Base-by-base conservation (phyloP, 306 rosid genomes). In the Quercus parvula region DNA sequence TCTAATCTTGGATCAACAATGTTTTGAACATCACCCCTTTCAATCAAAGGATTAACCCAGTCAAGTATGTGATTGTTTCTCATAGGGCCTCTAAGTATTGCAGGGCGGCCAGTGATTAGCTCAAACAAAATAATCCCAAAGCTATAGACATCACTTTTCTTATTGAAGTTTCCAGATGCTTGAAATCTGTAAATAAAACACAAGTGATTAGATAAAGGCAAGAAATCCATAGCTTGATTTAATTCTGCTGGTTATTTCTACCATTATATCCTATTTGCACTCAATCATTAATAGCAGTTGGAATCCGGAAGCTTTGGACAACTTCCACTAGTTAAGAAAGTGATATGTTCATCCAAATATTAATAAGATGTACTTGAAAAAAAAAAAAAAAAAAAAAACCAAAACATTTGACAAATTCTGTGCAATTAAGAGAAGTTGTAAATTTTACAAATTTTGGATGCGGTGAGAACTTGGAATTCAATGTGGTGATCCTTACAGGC, bases 1-100 rank as follows among this genome's bases (percentile, higher is more conserved):
- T 77, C 27, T n/a, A 76, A 25, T 20, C 85, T 78, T 51, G 73
- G 28, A 67, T 82, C 79, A 12, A 67, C 51, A 41, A 77, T 27
- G 14, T 55, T 33, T 63, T 55, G 52, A 1, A 77, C 75, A 22
- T 75, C 77, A 56, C 83, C 83, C 3, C 0, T 69, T 30, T 83
- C 57, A 35, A 78, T 22, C 22, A 22, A 1, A 24, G 83, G 80
- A 33, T 4, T 9, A 10, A 75, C 70, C 24, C 70, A 78, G 0
- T 54, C 13, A 24, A 62, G 27, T 58, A 83, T 55, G 63, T 75
- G 75, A 22, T 4, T 55, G 59, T 55, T 55, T 18, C 2, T 5
- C 59, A 6, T 31, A 0, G 58, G 19, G 7, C 75, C n/a, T 63
- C 63, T 49, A 1, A 22, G n/a, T 55, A 72, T n/a, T 55, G 81